phyloP scores from a whole-genome alignment of 441 rosid genomes.

The Jatropha multifida region DNA sequence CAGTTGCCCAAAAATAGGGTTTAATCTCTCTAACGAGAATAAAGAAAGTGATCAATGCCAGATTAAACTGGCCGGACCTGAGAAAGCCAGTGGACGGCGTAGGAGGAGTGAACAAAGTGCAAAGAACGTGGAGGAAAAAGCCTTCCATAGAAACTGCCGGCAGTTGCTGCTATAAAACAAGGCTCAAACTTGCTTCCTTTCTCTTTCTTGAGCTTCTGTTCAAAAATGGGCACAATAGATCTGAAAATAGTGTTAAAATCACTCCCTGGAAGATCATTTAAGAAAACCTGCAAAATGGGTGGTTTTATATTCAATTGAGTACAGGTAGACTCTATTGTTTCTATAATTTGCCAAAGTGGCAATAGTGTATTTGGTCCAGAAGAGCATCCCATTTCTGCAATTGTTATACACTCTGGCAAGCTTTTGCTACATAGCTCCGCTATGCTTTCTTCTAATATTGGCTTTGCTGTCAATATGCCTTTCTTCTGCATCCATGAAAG shows the following conservation, averaged over 20 bases:
- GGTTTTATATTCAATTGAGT: not conserved
- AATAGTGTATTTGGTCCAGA: constrained; percentile 24
- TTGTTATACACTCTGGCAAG: constrained; percentile 12
- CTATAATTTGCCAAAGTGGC: constrained; percentile 14
- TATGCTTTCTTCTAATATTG: too few relatives aligned
- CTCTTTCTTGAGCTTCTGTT: not conserved
- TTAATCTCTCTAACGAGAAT: too few relatives aligned
- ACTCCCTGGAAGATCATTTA: constrained; percentile 15
- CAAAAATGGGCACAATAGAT: not conserved
- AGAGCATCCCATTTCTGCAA: constrained; percentile 29
- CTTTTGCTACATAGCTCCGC: not conserved
- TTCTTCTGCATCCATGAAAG: not conserved
- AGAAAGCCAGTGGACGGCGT: too few relatives aligned
- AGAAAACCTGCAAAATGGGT: constrained; percentile 18
- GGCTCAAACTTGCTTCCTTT: not conserved
- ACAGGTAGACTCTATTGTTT: not conserved
- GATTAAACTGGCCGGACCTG: too few relatives aligned
- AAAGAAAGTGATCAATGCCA: too few relatives aligned
- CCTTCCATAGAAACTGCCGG: too few relatives aligned
- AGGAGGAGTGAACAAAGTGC: too few relatives aligned
- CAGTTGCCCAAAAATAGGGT: too few relatives aligned
- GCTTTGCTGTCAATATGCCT: constrained; percentile 1
- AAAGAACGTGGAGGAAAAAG: too few relatives aligned
- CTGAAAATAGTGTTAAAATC: too few relatives aligned
- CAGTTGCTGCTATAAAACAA: too few relatives aligned